Evolutionary conservation across 1,284 basidiomycete genomes (phyloP), one percentile per base, ranked within the genome.

Genomic region (Moniliella sp.): DNA sequence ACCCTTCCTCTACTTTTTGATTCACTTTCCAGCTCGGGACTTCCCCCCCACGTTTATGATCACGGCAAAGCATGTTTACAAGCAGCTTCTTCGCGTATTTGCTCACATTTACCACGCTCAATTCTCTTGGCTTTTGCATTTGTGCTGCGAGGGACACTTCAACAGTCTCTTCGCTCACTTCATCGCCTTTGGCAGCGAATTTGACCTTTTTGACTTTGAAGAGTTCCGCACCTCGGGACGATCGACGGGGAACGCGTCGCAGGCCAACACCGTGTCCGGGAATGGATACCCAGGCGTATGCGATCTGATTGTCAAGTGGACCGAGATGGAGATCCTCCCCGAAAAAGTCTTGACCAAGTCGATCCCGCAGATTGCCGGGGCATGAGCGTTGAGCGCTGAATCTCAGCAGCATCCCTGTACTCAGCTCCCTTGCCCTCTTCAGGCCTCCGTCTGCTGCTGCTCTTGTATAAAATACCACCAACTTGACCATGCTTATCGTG

Each of bases 161-260:
- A 94, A 94, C 64, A 82, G 78, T n/a, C 71, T 94, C 19, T 94
- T 94, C 54, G 86, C 86, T 0, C 86, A 94, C 63, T 93, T 88
- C 65, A 67, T 94, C 29, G 80, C 84, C 0, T 94, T 94, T 52
- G 71, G 71, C 8, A 64, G 65, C 31, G 69, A 72, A 48, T 97
- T 93, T 57, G 78, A 91, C 55, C 64, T 97, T 21, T 65, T 94
- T 39, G 64, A 67, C 35, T 57, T 62, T 19, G 59, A 60, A 32
- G 83, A 86, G 45, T 73, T 88, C 54, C 76, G 76, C 52, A 81
- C 27, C 8, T 30, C 31, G 3, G 33, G 26, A 29, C 27, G 30
- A 16, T 8, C 23, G 19, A 19, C 25, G 3, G 64, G 36, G 58
- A 61, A 50, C 72, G 21, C 51, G 70, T 1, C 52, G 55, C n/a